Percentiles rank a stretch among this genome's conserved stretches.
Conservation (phyloP, 306 rosid species). For the Rosa rugosa region DNA sequence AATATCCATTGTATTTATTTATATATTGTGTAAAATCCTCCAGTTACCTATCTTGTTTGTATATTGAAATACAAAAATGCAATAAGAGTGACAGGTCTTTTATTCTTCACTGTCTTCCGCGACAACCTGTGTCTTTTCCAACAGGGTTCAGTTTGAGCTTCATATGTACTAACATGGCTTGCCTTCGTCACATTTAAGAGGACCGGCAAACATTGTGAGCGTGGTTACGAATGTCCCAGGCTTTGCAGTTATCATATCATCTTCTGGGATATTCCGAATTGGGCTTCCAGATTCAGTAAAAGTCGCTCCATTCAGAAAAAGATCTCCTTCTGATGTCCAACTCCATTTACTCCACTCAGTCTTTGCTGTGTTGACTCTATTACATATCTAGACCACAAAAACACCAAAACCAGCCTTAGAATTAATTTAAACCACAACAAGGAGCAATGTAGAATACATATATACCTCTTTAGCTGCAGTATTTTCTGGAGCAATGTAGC, state of each 20-base stretch:
- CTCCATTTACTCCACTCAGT: constrained; percentile 50
- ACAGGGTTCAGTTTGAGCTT: constrained; percentile 18
- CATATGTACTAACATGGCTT: constrained; percentile 35
- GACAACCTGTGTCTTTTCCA: constrained; percentile 1
- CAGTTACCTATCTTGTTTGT: background rate
- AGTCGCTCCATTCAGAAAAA: constrained; percentile 50
- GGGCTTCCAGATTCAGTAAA: constrained; percentile 41
- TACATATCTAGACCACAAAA: constrained; percentile 42
- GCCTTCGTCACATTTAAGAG: constrained; percentile 33
- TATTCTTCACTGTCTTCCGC: background rate
- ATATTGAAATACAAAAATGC: background rate
- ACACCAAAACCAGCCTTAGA: background rate
- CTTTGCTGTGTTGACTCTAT: constrained; percentile 45
- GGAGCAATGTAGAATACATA: background rate
- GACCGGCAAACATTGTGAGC: constrained; percentile 52
- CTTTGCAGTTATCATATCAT: constrained; percentile 25
- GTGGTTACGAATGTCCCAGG: constrained; percentile 35
- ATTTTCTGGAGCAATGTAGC: constrained; percentile 34
- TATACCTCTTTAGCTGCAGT: constrained; percentile 36
- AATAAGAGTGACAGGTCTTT: background rate
- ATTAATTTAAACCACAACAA: background rate
- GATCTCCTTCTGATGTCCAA: constrained; percentile 58
- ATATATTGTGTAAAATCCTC: background rate
- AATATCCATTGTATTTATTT: background rate
- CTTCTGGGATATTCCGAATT: background rate